A percentile compares a stretch with the other conserved stretches of the same genome.
Evolutionary conservation across 768 basidiomycete genomes (phyloP).

Genomic region (Mycena floridula): DNA sequence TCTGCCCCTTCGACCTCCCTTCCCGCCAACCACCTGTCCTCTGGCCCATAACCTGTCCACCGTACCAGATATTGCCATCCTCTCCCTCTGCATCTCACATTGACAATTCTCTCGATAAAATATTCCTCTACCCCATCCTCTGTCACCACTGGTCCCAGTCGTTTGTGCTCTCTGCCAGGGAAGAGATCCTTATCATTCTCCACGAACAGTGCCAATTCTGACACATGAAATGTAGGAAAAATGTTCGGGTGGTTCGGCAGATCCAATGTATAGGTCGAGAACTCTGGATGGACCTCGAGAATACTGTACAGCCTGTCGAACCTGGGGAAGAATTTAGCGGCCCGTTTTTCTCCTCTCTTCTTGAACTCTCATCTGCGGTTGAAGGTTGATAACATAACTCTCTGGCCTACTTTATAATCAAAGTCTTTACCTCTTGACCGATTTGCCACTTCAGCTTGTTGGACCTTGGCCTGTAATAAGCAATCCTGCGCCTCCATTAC

Average conservation of each 20-base stretch:
- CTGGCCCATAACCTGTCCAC: conserved; percentile 23
- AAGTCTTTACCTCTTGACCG: conserved; percentile 8
- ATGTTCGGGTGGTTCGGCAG: conserved; percentile 19
- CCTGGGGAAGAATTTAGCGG: too few relatives aligned
- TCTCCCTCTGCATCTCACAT: conserved; percentile 15
- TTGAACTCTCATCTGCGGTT: conserved; percentile 14
- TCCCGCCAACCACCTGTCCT: too few relatives aligned
- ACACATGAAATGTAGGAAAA: too few relatives aligned
- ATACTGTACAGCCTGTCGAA: conserved; percentile 12
- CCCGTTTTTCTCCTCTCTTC: conserved; percentile 9
- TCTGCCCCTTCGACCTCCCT: conserved; percentile 19
- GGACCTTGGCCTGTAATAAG: conserved; percentile 10
- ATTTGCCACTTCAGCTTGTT: conserved; percentile 12
- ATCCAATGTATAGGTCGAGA: conserved; percentile 23
- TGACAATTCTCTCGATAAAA: conserved; percentile 26
- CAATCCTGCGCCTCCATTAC: conserved; percentile 5
- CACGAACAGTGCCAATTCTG: conserved; percentile 19
- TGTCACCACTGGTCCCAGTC: conserved; percentile 10
- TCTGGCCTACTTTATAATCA: conserved; percentile 15
- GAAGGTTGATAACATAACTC: conserved; percentile 18
- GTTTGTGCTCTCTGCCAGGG: conserved; percentile 13
- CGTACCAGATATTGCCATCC: conserved; percentile 24
- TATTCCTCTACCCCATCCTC: too few relatives aligned
- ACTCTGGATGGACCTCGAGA: too few relatives aligned
- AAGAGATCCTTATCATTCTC: conserved; percentile 22